Evolutionary conservation across 352 stramenopile genomes (phyloP).

Genomic region (Pythium sp.): DNA sequence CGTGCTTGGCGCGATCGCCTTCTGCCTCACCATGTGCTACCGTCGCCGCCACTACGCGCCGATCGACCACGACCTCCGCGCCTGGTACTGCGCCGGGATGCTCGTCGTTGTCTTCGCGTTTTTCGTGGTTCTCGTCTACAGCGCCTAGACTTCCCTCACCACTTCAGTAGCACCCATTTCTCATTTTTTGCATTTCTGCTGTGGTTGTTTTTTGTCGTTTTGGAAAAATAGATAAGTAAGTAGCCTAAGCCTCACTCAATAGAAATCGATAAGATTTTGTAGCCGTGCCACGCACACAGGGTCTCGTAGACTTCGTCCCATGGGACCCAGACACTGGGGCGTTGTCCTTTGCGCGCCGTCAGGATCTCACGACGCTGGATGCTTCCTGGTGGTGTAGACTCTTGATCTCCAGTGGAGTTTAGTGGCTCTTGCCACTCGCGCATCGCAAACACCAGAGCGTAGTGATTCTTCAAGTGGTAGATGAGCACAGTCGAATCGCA

Average conservation of each 20-base stretch:
- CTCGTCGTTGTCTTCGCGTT: slow-evolving; percentile 58
- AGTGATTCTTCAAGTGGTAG: slow-evolving; percentile 82
- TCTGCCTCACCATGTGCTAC: slow-evolving; percentile 50
- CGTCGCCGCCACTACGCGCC: slow-evolving; percentile 65
- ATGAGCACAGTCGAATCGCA: slow-evolving; percentile 31
- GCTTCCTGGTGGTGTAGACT: too few species aligned
- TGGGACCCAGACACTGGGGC: slow-evolving; percentile 53
- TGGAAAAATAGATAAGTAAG: neutral
- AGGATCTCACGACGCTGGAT: slow-evolving; percentile 37
- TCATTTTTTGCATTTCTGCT: neutral
- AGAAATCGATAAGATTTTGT: slow-evolving; percentile 50
- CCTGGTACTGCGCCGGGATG: slow-evolving; percentile 58
- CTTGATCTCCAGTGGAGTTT: neutral
- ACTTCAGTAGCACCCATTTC: neutral
- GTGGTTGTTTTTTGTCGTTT: neutral
- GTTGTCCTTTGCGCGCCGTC: slow-evolving; percentile 60
- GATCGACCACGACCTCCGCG: slow-evolving; percentile 57
- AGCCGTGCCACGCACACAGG: slow-evolving; percentile 56
- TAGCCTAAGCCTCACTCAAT: neutral
- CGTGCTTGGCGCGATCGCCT: slow-evolving; percentile 37
- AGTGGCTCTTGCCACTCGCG: slow-evolving; percentile 34
- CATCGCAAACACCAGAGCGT: slow-evolving; percentile 66
- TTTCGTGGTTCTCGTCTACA: slow-evolving; percentile 68
- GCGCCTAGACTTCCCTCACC: slow-evolving; percentile 25
- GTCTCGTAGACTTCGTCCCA: slow-evolving; percentile 53